Base-by-base conservation (phyloP, 495 filamentous ascomycete species). In the Neurospora hispaniola region DNA sequence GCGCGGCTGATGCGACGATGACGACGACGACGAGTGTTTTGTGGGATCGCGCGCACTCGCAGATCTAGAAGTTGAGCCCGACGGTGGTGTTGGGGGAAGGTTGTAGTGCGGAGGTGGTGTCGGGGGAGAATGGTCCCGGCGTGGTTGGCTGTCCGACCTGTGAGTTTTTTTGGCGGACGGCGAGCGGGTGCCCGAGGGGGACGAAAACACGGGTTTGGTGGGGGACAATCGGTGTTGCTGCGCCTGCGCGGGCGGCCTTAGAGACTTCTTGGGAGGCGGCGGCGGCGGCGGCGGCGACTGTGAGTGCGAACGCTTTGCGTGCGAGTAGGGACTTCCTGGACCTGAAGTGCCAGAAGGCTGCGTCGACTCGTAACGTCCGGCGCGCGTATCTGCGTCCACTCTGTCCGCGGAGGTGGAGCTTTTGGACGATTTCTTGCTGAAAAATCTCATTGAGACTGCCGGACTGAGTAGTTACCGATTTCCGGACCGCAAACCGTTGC, bases 361-460 rank as follows among this genome's bases (percentile, higher is more conserved):
- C 69, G 71, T 20, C 27, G 73, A 75, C 41, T 78, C 76, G 74
- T 74, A 73, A 68, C 75, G 74, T 18, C 78, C 81, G 78, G 78
- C 73, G 54, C 54, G 54, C 54, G 54, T 66, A 69, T 80, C 81
- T 74, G 85, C 81, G 71, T 84, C 84, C 76, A 78, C 81, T 73
- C 80, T 83, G 79, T 87, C 85, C 75, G 80, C 80, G 72, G 82
- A 74, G 73, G 81, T 79, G 74, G 82, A 76, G 74, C 85, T 86
- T 78, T 85, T 88, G 74, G 84, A 82, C 75, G 83, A 81, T 78
- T 86, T 87, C 79, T 85, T 84, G 71, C 81, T 76, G 79, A 87
- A 86, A 81, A 85, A 86, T 82, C 86, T 87, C 86, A 88, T 87
- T 86, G 79, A 76, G 75, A 74, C 54, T 66, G 43, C 31, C 44